These are phyloP conservation scores for Plasmodium chabaudi DNA, from an alignment of 169 alveolate genomes.

Conservation along the genomic window DNA sequence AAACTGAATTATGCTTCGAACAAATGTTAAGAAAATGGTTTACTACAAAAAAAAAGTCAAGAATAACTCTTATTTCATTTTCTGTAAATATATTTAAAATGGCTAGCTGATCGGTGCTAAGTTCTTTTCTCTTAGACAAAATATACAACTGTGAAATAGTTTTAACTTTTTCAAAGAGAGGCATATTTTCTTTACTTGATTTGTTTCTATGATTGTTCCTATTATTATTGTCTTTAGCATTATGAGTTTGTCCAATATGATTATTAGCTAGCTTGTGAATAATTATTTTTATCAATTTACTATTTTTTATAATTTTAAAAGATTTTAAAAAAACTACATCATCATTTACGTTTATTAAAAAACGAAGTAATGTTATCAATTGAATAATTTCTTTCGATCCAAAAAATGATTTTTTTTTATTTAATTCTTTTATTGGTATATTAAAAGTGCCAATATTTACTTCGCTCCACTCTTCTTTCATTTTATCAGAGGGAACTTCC, in stretches of 20 bases:
- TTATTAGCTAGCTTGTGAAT: slow-evolving; percentile 4
- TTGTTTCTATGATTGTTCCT: neutral
- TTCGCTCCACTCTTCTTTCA: neutral
- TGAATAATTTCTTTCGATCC: slow-evolving; percentile 66
- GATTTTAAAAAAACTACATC: slow-evolving; percentile 42
- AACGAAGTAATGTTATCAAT: slow-evolving; percentile 28
- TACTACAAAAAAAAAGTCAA: slow-evolving; percentile 46
- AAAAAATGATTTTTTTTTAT: slow-evolving; percentile 46
- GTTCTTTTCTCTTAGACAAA: slow-evolving; percentile 6
- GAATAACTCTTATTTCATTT: slow-evolving; percentile 31
- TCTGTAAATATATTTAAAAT: slow-evolving; percentile 20
- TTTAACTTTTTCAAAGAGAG: slow-evolving; percentile 16
- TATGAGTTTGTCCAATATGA: neutral
- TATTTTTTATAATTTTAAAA: slow-evolving; percentile 56
- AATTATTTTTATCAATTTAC: slow-evolving; percentile 2
- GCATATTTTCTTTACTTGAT: neutral
- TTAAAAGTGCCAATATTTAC: slow-evolving; percentile 9
- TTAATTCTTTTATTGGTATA: slow-evolving; percentile 59
- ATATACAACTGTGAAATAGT: slow-evolving; percentile 14
- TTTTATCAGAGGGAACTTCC: neutral
- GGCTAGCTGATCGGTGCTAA: neutral
- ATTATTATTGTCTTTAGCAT: neutral
- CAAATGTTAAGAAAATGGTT: slow-evolving; percentile 33
- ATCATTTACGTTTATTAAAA: slow-evolving; percentile 52
- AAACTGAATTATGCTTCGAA: slow-evolving; percentile 24